phyloP scores from a whole-genome alignment of 2,329 filamentous ascomycete genomes.

The Fusarium sp. region DNA sequence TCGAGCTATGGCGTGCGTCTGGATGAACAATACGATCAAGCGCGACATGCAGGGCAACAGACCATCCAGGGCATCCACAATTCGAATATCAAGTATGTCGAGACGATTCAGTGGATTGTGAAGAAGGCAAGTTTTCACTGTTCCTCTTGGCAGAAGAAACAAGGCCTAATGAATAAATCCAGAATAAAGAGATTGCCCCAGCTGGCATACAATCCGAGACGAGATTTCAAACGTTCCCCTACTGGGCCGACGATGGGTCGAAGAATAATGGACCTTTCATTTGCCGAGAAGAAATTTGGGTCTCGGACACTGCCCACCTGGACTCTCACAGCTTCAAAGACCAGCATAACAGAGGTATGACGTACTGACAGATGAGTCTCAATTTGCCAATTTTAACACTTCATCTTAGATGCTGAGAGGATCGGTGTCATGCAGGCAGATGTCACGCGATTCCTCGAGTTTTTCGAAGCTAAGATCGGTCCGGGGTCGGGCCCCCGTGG shows the following conservation, averaged over 20 bases:
- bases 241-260: rapidly evolving
- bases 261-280: not conserved
- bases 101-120: not conserved
- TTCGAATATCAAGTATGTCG: not conserved
- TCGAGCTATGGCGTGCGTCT: not conserved
- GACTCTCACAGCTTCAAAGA: not conserved
- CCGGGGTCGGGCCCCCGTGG: rapidly evolving
- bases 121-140: not conserved
- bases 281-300: not conserved
- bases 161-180: not conserved
- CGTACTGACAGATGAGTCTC: not conserved
- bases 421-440: not conserved
- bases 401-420: not conserved
- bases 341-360: not conserved
- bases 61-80: rapidly evolving
- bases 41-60: not conserved
- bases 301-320: not conserved
- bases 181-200: not conserved
- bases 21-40: not conserved
- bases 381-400: not conserved
- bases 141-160: not conserved
- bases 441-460: not conserved
- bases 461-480: not conserved
- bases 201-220: rapidly evolving
- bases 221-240: not conserved